Percentiles rank a stretch among this genome's conserved stretches.
phyloP scores from a whole-genome alignment of 148 eudicot genomes.

The Rhododendron mucronatum region DNA sequence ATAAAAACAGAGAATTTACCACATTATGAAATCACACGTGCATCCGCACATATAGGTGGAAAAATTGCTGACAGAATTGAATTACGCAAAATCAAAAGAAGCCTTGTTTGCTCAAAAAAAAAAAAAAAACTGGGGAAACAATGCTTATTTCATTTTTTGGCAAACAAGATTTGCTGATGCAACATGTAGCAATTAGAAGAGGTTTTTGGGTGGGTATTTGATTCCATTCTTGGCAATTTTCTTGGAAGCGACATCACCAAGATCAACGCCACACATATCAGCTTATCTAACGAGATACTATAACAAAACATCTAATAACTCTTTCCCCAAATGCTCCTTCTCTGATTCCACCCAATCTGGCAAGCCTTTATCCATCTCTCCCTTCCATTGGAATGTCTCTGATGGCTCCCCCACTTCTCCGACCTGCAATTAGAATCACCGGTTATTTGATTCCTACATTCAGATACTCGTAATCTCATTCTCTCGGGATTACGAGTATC shows the following conservation, averaged over 20 bases:
- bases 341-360: conserved; percentile 67
- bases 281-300: conserved; percentile 49
- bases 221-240: conserved; percentile 15
- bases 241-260: conserved; percentile 51
- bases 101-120: neutral
- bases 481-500: no score
- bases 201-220: conserved; percentile 41
- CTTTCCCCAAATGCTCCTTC: conserved; percentile 67
- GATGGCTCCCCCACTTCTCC: conserved; percentile 69
- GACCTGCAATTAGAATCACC: conserved; percentile 25
- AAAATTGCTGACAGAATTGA: neutral
- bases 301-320: conserved; percentile 63
- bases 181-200: neutral
- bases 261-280: conserved; percentile 68
- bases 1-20: neutral
- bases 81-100: neutral
- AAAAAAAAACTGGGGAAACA: neutral
- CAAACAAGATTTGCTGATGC: neutral
- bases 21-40: neutral
- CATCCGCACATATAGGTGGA: neutral
- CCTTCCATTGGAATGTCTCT: conserved; percentile 74
- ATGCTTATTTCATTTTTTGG: neutral
- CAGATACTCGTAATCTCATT: neutral
- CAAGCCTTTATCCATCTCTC: conserved; percentile 63
- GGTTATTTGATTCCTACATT: neutral